Conservation (phyloP, 805 yeast genomes). For the Cyberlindnera americana region DNA sequence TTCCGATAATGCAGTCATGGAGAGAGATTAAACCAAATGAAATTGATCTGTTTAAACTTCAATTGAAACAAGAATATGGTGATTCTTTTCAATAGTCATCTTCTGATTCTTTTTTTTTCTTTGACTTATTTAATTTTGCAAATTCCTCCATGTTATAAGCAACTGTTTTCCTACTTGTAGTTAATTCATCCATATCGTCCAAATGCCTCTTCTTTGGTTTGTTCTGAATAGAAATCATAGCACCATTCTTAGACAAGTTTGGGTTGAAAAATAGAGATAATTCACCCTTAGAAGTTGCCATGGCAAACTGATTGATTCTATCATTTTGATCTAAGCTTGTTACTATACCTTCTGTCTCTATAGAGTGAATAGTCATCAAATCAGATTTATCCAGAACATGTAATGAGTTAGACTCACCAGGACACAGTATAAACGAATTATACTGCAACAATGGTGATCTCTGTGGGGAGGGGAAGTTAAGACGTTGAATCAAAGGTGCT, state of each 20-base stretch:
- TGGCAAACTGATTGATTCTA: slow-evolving; percentile 23
- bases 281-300: slow-evolving; percentile 19
- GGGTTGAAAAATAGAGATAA: slow-evolving; percentile 21
- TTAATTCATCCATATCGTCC: slow-evolving; percentile 12
- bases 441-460: slow-evolving; percentile 4
- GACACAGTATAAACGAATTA: not conserved
- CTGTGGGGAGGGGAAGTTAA: slow-evolving; percentile 8
- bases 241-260: slow-evolving; percentile 20
- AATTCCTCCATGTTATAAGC: slow-evolving; percentile 23
- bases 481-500: slow-evolving; percentile 18
- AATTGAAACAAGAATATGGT: not conserved
- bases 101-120: slow-evolving; percentile 5
- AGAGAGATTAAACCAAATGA: not conserved
- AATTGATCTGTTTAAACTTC: not conserved
- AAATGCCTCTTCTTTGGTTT: slow-evolving; percentile 19
- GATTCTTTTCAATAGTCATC: not conserved
- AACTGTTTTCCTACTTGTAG: slow-evolving; percentile 6
- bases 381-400: slow-evolving; percentile 24
- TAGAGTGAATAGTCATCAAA: slow-evolving; percentile 11
- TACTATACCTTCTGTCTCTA: slow-evolving; percentile 6
- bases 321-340: slow-evolving; percentile 24
- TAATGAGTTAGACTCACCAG: not conserved
- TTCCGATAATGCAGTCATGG: not conserved
- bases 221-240: slow-evolving; percentile 18
- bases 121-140: slow-evolving; percentile 12